phyloP scores from a whole-genome alignment of 2,329 filamentous ascomycete species.

The Trichoderma hamatum region DNA sequence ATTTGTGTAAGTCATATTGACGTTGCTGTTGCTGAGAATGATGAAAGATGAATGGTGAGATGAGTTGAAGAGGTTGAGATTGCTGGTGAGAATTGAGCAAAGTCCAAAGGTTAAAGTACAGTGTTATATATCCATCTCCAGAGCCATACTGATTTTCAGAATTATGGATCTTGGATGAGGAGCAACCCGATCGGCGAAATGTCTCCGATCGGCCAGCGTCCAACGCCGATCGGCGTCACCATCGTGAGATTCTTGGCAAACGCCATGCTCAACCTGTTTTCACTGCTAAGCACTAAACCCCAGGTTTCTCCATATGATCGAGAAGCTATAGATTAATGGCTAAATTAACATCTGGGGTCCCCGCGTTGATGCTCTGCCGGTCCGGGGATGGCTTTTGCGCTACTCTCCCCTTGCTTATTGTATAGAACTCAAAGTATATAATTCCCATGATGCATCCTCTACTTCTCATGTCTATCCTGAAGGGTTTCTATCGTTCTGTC shows the following conservation, averaged over 20 bases:
- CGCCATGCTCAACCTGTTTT: background rate
- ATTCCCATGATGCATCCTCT: background rate
- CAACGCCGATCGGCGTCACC: conserved; percentile 18
- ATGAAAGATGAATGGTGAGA: background rate
- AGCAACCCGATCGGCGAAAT: conserved; percentile 9
- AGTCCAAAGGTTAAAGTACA: background rate
- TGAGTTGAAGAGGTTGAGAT: background rate
- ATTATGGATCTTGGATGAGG: conserved; percentile 1
- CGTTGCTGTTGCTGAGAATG: background rate
- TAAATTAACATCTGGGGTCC: conserved; percentile 10
- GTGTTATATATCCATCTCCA: conserved; percentile 9
- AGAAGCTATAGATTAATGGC: background rate
- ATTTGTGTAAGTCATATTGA: conserved; percentile 17
- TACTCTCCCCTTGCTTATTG: background rate
- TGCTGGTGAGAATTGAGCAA: background rate
- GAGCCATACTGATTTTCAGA: background rate
- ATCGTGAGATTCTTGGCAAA: background rate
- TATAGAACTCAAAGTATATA: conserved; percentile 13
- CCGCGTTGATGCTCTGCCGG: conserved; percentile 9
- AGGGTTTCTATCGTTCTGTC: background rate
- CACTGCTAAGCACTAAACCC: background rate
- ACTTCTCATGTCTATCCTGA: background rate
- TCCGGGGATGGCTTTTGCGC: background rate
- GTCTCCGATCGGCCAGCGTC: conserved; percentile 7
- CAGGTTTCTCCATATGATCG: background rate